Percentiles rank a stretch among this genome's conserved stretches.
These are phyloP conservation scores for Bipolaris gigantea DNA, from an alignment of 2,329 filamentous ascomycete species.

Conservation along the genomic window DNA sequence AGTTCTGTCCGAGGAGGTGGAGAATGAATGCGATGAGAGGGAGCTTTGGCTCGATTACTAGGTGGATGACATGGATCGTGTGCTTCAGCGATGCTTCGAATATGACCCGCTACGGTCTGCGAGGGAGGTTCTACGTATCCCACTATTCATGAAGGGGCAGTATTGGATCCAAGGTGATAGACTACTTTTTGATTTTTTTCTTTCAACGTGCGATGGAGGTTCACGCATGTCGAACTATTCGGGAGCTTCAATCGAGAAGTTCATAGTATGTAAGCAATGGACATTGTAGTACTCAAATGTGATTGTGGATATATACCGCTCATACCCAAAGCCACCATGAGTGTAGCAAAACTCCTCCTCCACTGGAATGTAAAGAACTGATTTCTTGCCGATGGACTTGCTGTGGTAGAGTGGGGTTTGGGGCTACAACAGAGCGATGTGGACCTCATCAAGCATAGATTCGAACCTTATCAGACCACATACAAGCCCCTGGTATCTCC, in stretches of 20 bases:
- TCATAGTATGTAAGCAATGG: background rate
- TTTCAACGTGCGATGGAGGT: background rate
- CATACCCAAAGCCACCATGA: too few relatives aligned
- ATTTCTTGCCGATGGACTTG: too few relatives aligned
- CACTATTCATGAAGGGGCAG: background rate
- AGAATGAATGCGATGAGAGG: background rate
- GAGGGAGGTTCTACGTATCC: background rate
- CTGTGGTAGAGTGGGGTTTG: too few relatives aligned
- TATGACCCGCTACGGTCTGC: background rate
- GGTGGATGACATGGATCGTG: background rate
- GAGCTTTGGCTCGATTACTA: background rate
- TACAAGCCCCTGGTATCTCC: too few relatives aligned
- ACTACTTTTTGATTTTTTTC: background rate
- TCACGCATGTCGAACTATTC: background rate
- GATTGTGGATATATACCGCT: too few relatives aligned
- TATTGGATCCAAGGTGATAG: background rate
- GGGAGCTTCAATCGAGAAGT: background rate
- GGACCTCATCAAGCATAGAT: too few relatives aligned
- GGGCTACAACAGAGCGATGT: too few relatives aligned
- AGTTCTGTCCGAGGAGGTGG: slow-evolving; percentile 1
- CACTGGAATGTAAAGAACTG: too few relatives aligned
- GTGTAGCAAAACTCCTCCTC: too few relatives aligned
- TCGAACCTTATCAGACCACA: too few relatives aligned
- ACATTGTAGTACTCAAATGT: too few relatives aligned
- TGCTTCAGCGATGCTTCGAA: slow-evolving; percentile 2